These are phyloP conservation scores for Telfairia occidentalis DNA, from an alignment of 331 rosid genomes.

Conservation along the genomic window DNA sequence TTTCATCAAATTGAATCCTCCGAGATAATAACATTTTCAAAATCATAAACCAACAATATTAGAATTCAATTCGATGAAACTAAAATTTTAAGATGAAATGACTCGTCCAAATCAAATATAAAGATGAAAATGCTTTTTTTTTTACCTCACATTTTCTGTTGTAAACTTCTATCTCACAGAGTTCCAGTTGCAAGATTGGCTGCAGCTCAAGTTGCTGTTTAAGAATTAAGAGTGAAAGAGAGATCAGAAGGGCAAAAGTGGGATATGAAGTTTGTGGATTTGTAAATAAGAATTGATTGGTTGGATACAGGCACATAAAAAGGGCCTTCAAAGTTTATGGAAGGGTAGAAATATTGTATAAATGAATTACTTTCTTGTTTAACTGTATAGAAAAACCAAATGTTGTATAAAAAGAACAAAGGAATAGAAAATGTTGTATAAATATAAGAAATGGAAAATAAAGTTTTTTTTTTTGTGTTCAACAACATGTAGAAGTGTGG, in stretches of 20 bases:
- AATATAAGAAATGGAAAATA: not conserved
- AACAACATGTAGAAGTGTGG: too few species aligned
- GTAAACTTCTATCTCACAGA: slow-evolving; percentile 28
- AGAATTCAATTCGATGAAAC: not conserved
- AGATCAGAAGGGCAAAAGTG: not conserved
- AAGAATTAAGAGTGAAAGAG: not conserved
- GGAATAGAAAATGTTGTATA: not conserved
- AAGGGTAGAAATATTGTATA: not conserved
- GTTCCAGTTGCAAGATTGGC: slow-evolving; percentile 97
- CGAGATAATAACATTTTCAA: not conserved
- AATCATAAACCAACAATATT: not conserved
- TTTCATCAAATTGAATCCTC: not conserved
- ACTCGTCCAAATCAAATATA: too few species aligned
- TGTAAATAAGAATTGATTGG: slow-evolving; percentile 3
- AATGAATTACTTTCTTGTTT: not conserved
- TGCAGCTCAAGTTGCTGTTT: slow-evolving; percentile 80
- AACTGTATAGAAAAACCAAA: not conserved
- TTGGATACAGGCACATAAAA: not conserved
- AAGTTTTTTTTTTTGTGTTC: not conserved
- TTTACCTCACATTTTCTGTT: not conserved
- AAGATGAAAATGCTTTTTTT: too few species aligned
- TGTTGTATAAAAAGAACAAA: not conserved
- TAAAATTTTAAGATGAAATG: not conserved
- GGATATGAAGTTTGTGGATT: slow-evolving; percentile 5
- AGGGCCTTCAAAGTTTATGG: not conserved